Evolutionary conservation across 2,329 filamentous ascomycete species (phyloP), one percentile per base, ranked within the genome.

Genomic region (Domatiomyces catenatus): DNA sequence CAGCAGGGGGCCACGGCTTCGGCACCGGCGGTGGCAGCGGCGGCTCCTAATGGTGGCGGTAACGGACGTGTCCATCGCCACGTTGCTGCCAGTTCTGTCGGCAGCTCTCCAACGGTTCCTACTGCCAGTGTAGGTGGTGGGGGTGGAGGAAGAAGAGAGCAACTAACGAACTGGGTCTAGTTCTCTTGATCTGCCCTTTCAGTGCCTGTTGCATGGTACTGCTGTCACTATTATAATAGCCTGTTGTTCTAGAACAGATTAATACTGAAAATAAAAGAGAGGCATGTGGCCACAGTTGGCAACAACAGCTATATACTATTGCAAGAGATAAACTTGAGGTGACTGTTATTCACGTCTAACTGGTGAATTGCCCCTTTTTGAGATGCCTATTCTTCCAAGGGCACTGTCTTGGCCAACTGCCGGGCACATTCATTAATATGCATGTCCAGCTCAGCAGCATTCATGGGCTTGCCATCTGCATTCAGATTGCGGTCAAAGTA

Each of bases 1-100:
- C 55, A 56, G 52, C 49, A 54, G 47, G 47, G 32, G 15, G 10
- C 32, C 32, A 15, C 32, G 12, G 12, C 32, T 15, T 8, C 32
- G 2, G 32, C 32, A 5, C 10, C 32, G 15, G 32, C 32, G 3
- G 32, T 39, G 5, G 32, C 32, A 15, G 32, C 32, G 8, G 32
- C 12, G 2, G 32, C 32, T 39, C 3, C 10, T 39, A 39, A 39
- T 12, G 32, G 32, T 15, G 32, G 32, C 32, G 12, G 32, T 15
- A 15, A 15, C 12, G 12, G 10, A 39, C 32, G 32, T 8, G 32
- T 39, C 32, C 32, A 10, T 15, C 32, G 5, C 32, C 32, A 12
- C 5, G 32, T 5, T 39, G 15, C 32, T 39, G 32, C 2, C 32
- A 15, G 10, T 39, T 39, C 32, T 39, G 32, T 12, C 5, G 15